These are phyloP conservation scores for Pythium biforme DNA, from an alignment of 352 stramenopile species.

Conservation along the genomic window DNA sequence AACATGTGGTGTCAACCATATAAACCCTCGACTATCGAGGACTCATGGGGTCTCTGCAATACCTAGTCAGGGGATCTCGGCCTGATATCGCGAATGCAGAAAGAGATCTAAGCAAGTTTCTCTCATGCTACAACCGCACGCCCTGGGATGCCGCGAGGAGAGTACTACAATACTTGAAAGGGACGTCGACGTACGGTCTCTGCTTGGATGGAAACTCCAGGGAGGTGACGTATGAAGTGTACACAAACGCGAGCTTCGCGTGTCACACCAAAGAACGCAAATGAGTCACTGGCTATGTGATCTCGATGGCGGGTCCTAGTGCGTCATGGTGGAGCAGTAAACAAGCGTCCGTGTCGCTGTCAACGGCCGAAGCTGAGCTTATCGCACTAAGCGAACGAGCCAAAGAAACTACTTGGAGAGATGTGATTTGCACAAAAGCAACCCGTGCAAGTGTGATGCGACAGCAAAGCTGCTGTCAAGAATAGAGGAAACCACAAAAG, in stretches of 20 bases:
- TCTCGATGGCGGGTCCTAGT: conserved; percentile 8
- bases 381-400: background rate
- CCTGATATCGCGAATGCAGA: conserved; percentile 34
- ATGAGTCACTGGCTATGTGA: conserved; percentile 19
- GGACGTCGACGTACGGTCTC: conserved; percentile 8
- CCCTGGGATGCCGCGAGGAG: conserved; percentile 26
- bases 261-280: conserved; percentile 9
- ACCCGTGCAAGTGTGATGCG: background rate
- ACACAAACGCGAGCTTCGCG: conserved; percentile 17
- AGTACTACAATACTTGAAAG: conserved; percentile 27
- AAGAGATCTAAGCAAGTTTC: conserved; percentile 30
- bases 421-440: background rate
- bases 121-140: conserved; percentile 30
- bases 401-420: conserved; percentile 1
- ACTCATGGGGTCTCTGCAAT: conserved; percentile 14
- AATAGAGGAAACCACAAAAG: background rate
- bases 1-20: no score
- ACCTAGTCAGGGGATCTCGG: conserved; percentile 28
- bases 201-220: background rate
- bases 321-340: conserved; percentile 14
- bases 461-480: conserved; percentile 4
- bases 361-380: background rate
- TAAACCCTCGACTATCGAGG: no score
- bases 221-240: conserved; percentile 12
- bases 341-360: background rate